phyloP scores from a whole-genome alignment of 768 basidiomycete species.

The Boletus speciosus region DNA sequence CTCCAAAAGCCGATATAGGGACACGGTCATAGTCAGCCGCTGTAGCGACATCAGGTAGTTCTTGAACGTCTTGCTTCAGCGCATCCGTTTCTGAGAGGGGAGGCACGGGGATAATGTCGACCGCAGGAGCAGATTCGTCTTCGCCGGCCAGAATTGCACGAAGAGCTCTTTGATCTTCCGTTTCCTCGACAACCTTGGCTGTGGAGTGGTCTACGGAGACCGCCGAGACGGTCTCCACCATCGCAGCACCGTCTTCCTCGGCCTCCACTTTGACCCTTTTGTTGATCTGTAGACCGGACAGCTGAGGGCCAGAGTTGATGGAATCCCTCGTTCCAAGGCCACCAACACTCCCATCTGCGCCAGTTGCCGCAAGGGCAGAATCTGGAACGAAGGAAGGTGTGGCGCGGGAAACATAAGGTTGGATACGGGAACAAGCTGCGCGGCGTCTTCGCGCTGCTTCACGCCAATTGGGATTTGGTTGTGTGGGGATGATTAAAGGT shows the following conservation, averaged over 20 bases:
- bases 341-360: constrained; percentile 71
- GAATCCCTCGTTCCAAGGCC: constrained; percentile 70
- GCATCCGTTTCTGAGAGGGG: constrained; percentile 78
- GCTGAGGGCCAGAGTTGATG: constrained; percentile 74
- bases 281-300: constrained; percentile 62
- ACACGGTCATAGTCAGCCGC: constrained; percentile 86
- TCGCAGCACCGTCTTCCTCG: constrained; percentile 25
- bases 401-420: constrained; percentile 7
- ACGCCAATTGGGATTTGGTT: constrained; percentile 90
- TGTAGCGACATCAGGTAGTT: constrained; percentile 72
- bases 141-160: constrained; percentile 68
- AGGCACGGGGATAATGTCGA: constrained; percentile 62
- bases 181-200: constrained; percentile 42
- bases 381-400: constrained; percentile 59
- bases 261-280: constrained; percentile 31
- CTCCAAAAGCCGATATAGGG: constrained; percentile 90
- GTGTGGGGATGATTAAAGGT: constrained; percentile 81
- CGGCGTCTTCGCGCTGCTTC: constrained; percentile 65
- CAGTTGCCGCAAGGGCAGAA: constrained; percentile 50
- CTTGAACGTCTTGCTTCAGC: constrained; percentile 75
- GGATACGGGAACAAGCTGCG: constrained; percentile 17
- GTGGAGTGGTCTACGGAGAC: constrained; percentile 14
- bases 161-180: constrained; percentile 78
- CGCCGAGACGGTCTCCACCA: constrained; percentile 19
- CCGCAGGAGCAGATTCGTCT: constrained; percentile 35